Conservation (phyloP, 202 grass and related monocot species). For the Digitaria exilis region DNA sequence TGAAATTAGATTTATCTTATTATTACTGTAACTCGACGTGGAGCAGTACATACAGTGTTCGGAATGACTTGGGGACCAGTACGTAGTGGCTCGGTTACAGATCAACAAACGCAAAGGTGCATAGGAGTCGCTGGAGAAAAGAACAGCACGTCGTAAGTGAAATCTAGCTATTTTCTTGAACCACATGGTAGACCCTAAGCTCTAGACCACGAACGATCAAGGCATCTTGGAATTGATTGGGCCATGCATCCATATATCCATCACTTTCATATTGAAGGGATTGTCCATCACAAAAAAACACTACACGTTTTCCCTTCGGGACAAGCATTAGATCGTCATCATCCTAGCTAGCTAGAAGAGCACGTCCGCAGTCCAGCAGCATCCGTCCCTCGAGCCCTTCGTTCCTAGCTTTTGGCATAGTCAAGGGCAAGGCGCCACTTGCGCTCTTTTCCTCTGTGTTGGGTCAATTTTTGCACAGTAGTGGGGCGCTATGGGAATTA, state of each 20-base stretch:
- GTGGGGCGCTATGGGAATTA: constrained; percentile 7
- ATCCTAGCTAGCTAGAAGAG: background rate
- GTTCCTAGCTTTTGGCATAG: background rate
- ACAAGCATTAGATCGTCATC: background rate
- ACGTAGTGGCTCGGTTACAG: background rate
- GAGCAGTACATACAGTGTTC: no score
- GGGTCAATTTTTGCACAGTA: background rate
- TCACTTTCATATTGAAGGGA: background rate
- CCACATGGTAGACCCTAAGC: background rate
- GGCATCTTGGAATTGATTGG: background rate
- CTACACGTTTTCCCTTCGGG: background rate
- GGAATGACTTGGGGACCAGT: background rate
- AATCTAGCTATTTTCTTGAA: background rate
- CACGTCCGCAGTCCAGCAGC: background rate
- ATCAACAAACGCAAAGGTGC: background rate
- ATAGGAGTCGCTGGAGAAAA: background rate
- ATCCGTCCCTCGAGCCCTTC: background rate
- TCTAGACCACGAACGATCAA: background rate
- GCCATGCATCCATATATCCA: background rate
- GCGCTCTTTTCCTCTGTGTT: background rate
- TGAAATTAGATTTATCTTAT: no score
- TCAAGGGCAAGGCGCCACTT: background rate
- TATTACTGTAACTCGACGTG: no score
- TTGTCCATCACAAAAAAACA: background rate
- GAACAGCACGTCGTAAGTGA: background rate